phyloP scores from a whole-genome alignment of 495 filamentous ascomycete species.

The Lophiotrema nucula region DNA sequence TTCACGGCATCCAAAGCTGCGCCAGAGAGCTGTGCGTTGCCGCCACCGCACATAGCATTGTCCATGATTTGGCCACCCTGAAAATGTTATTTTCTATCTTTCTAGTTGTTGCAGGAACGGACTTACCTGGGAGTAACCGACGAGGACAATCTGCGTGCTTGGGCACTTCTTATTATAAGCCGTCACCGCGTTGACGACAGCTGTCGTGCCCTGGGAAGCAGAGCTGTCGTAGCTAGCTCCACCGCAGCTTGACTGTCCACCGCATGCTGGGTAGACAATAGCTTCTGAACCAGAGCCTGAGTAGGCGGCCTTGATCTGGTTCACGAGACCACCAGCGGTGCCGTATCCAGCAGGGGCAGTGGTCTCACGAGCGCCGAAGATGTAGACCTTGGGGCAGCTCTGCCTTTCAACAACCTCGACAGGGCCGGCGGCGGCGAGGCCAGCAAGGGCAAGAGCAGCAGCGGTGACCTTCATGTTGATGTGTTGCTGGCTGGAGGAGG shows the following conservation, averaged over 20 bases:
- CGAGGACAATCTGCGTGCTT: slow-evolving; percentile 56
- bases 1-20: slow-evolving; percentile 53
- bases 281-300: slow-evolving; percentile 54
- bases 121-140: slow-evolving; percentile 60
- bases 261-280: slow-evolving; percentile 62
- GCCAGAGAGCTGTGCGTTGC: slow-evolving; percentile 47
- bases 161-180: slow-evolving; percentile 55
- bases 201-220: slow-evolving; percentile 51
- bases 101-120: too few relatives aligned
- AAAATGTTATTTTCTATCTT: slow-evolving; percentile 4
- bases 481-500: not conserved
- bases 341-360: slow-evolving; percentile 57
- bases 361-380: slow-evolving; percentile 39
- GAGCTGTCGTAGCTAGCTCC: slow-evolving; percentile 54
- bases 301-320: slow-evolving; percentile 50
- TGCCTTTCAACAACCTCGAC: slow-evolving; percentile 24
- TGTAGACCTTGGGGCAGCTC: slow-evolving; percentile 35
- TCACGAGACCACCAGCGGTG: slow-evolving; percentile 51
- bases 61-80: slow-evolving; percentile 65
- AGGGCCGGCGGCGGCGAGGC: slow-evolving; percentile 23
- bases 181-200: slow-evolving; percentile 56
- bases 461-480: slow-evolving; percentile 28
- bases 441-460: slow-evolving; percentile 20
- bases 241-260: slow-evolving; percentile 52
- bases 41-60: slow-evolving; percentile 61